Percentiles rank a stretch among this genome's conserved stretches.
These are phyloP conservation scores for Penicillium daleae DNA, from an alignment of 495 filamentous ascomycete genomes.

Conservation along the genomic window DNA sequence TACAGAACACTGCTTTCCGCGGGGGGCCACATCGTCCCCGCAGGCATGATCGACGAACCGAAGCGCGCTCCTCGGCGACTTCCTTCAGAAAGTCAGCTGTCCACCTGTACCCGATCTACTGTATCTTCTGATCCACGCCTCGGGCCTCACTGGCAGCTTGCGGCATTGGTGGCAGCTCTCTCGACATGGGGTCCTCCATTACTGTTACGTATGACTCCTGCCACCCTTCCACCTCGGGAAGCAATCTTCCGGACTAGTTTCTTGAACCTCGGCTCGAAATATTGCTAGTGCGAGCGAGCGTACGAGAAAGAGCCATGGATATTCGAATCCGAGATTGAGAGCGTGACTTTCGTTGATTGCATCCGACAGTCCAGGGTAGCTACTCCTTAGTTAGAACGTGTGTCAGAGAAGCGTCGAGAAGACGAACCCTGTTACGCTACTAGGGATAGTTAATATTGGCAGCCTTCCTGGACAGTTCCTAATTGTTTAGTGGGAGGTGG, in stretches of 20 bases:
- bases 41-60: slow-evolving; percentile 10
- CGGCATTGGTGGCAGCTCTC: slow-evolving; percentile 13
- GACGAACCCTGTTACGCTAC: background rate
- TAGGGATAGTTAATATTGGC: slow-evolving; percentile 4
- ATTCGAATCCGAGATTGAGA: background rate
- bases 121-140: slow-evolving; percentile 24
- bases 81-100: slow-evolving; percentile 22
- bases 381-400: background rate
- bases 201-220: background rate
- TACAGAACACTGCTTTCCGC: background rate
- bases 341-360: background rate
- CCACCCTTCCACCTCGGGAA: background rate
- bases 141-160: slow-evolving; percentile 8
- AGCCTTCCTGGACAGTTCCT: slow-evolving; percentile 2
- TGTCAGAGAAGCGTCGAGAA: background rate
- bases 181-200: background rate
- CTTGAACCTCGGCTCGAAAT: background rate
- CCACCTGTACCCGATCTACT: background rate
- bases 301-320: background rate
- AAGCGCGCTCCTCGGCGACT: slow-evolving; percentile 17
- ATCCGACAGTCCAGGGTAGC: background rate
- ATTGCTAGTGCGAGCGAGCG: background rate
- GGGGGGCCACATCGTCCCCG: background rate
- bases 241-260: background rate
- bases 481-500: background rate